Percentiles rank a stretch among this genome's conserved stretches.
phyloP scores from a whole-genome alignment of 345 rosid species.

The Zanthoxylum bungeanum region DNA sequence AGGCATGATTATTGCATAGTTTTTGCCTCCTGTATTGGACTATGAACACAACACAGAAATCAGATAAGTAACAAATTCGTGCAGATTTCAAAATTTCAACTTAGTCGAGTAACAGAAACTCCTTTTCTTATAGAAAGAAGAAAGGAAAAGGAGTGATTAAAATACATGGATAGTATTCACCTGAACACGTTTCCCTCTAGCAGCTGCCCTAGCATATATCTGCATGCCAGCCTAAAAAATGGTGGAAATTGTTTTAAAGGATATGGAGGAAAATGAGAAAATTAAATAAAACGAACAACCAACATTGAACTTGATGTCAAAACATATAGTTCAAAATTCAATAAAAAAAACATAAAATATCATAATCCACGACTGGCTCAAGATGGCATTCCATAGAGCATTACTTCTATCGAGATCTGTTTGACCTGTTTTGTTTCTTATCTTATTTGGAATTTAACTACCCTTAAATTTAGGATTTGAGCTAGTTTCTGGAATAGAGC shows the following conservation, averaged over 20 bases:
- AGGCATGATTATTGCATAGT: conserved; percentile 25
- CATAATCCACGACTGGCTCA: not conserved
- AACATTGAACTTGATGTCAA: not conserved
- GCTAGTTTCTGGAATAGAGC: not conserved
- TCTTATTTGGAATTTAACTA: not conserved
- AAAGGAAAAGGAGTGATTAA: not conserved
- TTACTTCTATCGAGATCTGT: not conserved
- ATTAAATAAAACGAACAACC: not conserved
- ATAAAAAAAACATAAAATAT: not conserved
- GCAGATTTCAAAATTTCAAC: conserved; percentile 1
- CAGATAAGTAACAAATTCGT: not conserved
- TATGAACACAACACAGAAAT: conserved; percentile 9
- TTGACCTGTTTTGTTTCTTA: not conserved
- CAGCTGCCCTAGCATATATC: conserved; percentile 33
- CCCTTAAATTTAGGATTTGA: not conserved
- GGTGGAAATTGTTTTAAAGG: not conserved
- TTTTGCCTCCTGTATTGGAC: conserved; percentile 23
- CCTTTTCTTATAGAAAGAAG: not conserved
- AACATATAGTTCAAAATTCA: not conserved
- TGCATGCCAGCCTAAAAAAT: conserved; percentile 21
- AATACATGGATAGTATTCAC: conserved; percentile 11
- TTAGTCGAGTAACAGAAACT: not conserved
- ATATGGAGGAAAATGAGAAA: not conserved
- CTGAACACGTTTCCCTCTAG: conserved; percentile 37
- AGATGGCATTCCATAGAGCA: not conserved